A percentile compares a stretch with the other conserved stretches of the same genome.
phyloP scores from a whole-genome alignment of 2,329 filamentous ascomycete species.

The Zarea fungicola region DNA sequence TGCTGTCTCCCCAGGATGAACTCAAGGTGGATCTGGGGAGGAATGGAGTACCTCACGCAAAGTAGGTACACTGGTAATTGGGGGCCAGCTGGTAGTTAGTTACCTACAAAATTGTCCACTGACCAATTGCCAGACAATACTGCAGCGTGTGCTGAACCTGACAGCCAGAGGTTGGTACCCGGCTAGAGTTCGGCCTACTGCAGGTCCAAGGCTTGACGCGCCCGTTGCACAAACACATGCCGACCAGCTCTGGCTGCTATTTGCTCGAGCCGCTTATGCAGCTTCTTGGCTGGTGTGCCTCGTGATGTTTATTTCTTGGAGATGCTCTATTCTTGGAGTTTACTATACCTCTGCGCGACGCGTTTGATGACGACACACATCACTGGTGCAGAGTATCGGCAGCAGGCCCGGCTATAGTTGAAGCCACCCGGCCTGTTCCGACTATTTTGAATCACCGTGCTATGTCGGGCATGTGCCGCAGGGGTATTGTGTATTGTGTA shows the following conservation, averaged over 20 bases:
- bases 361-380: conserved; percentile 1
- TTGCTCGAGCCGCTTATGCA: conserved; percentile 1
- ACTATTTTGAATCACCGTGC: not conserved
- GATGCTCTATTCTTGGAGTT: not conserved
- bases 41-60: no score
- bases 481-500: not conserved
- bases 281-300: not conserved
- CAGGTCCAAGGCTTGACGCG: no score
- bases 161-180: no score
- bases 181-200: no score
- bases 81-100: no score
- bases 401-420: no score
- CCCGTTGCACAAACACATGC: not conserved
- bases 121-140: conserved; percentile 24
- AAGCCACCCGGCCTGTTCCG: not conserved
- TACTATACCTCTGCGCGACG: not conserved
- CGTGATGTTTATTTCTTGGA: conserved; percentile 6
- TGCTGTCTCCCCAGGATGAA: no score
- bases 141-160: conserved; percentile 21
- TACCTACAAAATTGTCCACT: not conserved
- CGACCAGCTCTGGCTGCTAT: not conserved
- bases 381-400: not conserved
- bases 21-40: no score
- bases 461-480: no score
- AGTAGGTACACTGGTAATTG: no score